A percentile compares a stretch with the other conserved stretches of the same genome.
Conservation (phyloP, 306 rosid species). For the Neltuma alba region DNA sequence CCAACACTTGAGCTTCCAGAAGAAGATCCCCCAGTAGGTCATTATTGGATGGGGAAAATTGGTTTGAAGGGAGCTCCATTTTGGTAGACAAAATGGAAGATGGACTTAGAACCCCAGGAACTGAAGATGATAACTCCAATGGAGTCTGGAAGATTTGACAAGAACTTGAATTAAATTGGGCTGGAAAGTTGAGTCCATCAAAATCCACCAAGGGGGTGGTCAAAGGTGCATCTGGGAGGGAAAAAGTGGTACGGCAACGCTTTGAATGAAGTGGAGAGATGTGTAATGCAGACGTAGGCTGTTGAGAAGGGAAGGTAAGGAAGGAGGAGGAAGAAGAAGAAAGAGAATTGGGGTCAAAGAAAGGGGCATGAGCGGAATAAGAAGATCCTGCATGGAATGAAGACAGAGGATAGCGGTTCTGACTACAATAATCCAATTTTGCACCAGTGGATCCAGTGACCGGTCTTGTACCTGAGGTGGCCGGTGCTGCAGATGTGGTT, state of each 20-base stretch:
- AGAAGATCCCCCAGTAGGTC: constrained; percentile 60
- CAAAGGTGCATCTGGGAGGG: not conserved
- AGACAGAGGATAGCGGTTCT: constrained; percentile 32
- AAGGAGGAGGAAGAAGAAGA: constrained; percentile 31
- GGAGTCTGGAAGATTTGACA: constrained; percentile 46
- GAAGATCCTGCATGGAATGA: constrained; percentile 42
- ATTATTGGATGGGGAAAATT: constrained; percentile 42
- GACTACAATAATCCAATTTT: constrained; percentile 46
- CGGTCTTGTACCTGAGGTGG: constrained; percentile 38
- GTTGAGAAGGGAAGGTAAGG: constrained; percentile 64
- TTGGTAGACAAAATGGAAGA: constrained; percentile 37
- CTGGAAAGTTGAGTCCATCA: constrained; percentile 55
- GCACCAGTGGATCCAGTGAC: constrained; percentile 19
- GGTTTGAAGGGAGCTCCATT: constrained; percentile 77
- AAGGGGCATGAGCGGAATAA: constrained; percentile 29
- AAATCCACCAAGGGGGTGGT: constrained; percentile 31
- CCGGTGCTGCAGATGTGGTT: constrained; percentile 37
- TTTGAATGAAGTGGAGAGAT: constrained; percentile 51
- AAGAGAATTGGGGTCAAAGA: constrained; percentile 13
- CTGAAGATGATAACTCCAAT: constrained; percentile 37
- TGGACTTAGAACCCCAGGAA: constrained; percentile 25
- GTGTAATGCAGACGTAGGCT: constrained; percentile 55
- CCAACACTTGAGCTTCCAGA: constrained; percentile 56
- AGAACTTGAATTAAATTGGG: constrained; percentile 34
- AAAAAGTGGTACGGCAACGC: constrained; percentile 34